A percentile compares a stretch with the other conserved stretches of the same genome.
These are phyloP conservation scores for Epichloe baconii DNA, from an alignment of 2,329 filamentous ascomycete genomes.

Conservation along the genomic window DNA sequence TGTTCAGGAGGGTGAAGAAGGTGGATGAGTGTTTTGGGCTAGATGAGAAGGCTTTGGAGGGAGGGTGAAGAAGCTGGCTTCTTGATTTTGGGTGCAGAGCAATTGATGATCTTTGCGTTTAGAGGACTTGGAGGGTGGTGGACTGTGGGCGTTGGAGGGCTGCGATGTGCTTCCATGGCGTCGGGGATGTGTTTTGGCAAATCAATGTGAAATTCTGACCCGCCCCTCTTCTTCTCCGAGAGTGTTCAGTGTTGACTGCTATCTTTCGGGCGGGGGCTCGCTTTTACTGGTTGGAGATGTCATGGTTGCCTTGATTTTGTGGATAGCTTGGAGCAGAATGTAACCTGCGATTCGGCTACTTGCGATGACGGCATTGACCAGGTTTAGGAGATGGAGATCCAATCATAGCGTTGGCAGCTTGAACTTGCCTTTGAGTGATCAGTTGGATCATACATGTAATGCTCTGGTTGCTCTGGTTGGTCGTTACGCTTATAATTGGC, in stretches of 20 bases:
- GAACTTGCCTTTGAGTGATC: too few relatives aligned
- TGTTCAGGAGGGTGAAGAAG: conserved; percentile 73
- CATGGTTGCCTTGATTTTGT: background rate
- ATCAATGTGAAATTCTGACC: too few relatives aligned
- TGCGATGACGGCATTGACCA: background rate
- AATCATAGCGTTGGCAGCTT: background rate
- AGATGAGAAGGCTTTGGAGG: conserved; percentile 2
- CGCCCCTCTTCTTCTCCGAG: too few relatives aligned
- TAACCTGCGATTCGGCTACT: background rate
- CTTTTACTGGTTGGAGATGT: background rate
- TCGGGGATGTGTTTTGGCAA: too few relatives aligned
- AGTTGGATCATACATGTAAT: too few relatives aligned
- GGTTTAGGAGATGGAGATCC: background rate
- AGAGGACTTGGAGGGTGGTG: too few relatives aligned
- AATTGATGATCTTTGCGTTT: conserved; percentile 1
- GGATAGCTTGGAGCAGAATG: background rate
- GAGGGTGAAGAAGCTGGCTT: conserved; percentile 1
- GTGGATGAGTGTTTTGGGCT: conserved; percentile 32
- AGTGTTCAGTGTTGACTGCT: too few relatives aligned
- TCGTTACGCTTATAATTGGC: too few relatives aligned
- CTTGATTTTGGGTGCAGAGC: conserved; percentile 10
- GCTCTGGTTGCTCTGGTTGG: too few relatives aligned
- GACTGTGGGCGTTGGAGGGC: background rate
- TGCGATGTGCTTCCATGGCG: too few relatives aligned
- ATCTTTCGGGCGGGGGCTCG: too few relatives aligned